Evolutionary conservation across 75 land plant species (phyloP), one percentile per base, ranked within the genome.

Genomic region (Adiantum capillusveneris): DNA sequence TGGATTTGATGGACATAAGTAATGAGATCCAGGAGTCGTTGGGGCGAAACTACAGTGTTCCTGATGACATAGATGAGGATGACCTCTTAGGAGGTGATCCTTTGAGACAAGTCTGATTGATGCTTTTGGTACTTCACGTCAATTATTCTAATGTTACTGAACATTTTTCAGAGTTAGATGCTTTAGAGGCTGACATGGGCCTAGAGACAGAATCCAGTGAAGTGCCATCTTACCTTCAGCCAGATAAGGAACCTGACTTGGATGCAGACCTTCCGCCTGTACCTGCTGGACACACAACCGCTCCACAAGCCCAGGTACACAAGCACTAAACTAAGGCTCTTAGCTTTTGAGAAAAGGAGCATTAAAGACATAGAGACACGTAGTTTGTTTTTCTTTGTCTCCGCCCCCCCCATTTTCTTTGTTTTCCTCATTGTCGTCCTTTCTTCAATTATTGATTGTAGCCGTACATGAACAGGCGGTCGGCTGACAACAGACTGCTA

Each of bases 31-130:
- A 95, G 82, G 99, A 95, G 66, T 75, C 93, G 18, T 82, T 95
- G 58, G 99, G 99, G 51, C 69, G 99, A 65, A 90, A 89, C 74
- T 95, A 95, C 69, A 90, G 68, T 75, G 93, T 95, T 3, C 99
- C 99, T 31, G 99, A 95, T 73, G 99, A 95, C 45, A 75, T 95
- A 75, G 99, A 95, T 65, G 99, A 95, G 63, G 97, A 95, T 17
- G 99, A 95, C 20, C 88, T 95, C 26, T 80, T 95, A 97, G 97
- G 99, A 25, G 99, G 99, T 95, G 82, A 70, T 63, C 64, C 44
- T 12, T 24, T 60, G 31, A 18, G 18, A 37, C 29, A 22, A 26
- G 2, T 22, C 39, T 3, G 37, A 34, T 9, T 34, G 9, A 9
- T 5, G 7, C 9, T 34, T 34, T 5, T 34, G 37, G 9, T 34